These are phyloP conservation scores for Eucalyptus regnans DNA, from an alignment of 345 rosid genomes.

Conservation along the genomic window DNA sequence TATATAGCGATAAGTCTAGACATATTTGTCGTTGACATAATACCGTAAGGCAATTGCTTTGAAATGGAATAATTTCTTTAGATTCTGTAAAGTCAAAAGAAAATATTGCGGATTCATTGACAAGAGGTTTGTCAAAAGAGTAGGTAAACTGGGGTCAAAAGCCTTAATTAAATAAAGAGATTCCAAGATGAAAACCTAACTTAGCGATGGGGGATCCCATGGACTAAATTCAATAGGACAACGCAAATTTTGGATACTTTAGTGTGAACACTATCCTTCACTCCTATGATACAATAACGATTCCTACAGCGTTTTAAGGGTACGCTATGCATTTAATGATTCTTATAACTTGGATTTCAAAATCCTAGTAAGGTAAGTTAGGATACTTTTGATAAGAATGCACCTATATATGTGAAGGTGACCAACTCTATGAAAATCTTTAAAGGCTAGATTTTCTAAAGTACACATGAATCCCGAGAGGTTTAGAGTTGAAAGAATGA, in stretches of 20 bases:
- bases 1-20: background rate
- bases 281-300: background rate
- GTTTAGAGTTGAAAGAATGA: background rate
- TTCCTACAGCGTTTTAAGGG: background rate
- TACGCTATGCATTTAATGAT: background rate
- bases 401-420: accelerated
- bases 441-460: background rate
- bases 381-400: background rate
- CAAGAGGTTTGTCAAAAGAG: background rate
- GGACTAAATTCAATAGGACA: background rate
- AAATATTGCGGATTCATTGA: accelerated
- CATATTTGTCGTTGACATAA: background rate
- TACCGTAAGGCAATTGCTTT: background rate
- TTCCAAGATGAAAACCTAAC: background rate
- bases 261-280: background rate
- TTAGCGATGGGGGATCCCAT: background rate
- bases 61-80: background rate
- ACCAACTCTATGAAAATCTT: background rate
- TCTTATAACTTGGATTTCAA: background rate
- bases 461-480: background rate
- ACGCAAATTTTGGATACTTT: background rate
- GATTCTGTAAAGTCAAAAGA: background rate
- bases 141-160: background rate
- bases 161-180: background rate
- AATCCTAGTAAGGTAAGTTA: background rate